Evolutionary conservation across 2,329 filamentous ascomycete genomes (phyloP).

Genomic region (Talaromyces sp.): DNA sequence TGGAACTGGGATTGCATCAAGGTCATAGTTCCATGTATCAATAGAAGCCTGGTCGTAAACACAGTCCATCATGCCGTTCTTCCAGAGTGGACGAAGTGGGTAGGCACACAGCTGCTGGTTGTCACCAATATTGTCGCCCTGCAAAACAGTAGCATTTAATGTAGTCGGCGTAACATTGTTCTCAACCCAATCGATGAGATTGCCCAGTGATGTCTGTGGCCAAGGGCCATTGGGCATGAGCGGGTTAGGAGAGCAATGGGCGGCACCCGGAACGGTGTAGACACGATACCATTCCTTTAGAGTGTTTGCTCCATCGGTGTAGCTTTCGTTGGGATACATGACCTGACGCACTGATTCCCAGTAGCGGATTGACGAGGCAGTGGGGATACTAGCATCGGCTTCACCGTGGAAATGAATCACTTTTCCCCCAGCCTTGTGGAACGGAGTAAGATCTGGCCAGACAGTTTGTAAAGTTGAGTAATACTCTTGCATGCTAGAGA

Average conservation of each 20-base stretch:
- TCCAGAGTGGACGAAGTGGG: conserved; percentile 29
- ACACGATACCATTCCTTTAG: conserved; percentile 53
- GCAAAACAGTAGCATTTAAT: conserved; percentile 20
- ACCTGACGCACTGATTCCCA: conserved; percentile 49
- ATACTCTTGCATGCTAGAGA: conserved; percentile 46
- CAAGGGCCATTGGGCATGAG: conserved; percentile 42
- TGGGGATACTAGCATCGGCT: conserved; percentile 50
- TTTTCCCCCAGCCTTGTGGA: conserved; percentile 50
- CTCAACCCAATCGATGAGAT: conserved; percentile 52
- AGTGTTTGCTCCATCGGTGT: conserved; percentile 35
- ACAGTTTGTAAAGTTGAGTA: conserved; percentile 52
- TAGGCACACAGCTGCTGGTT: conserved; percentile 33
- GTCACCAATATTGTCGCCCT: conserved; percentile 34
- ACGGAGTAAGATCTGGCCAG: conserved; percentile 49
- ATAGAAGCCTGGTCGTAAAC: conserved; percentile 35
- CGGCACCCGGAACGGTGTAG: conserved; percentile 52
- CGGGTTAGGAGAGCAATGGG: conserved; percentile 47
- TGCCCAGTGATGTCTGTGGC: conserved; percentile 44
- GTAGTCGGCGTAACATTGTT: conserved; percentile 41
- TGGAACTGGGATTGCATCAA: conserved; percentile 37
- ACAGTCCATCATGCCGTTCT: conserved; percentile 34
- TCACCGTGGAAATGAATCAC: conserved; percentile 58
- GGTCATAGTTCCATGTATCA: conserved; percentile 37
- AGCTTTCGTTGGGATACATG: conserved; percentile 44
- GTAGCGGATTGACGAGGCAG: conserved; percentile 53